Base-by-base conservation (phyloP, 2,329 filamentous ascomycete species). In the Hypoxylon sp. region DNA sequence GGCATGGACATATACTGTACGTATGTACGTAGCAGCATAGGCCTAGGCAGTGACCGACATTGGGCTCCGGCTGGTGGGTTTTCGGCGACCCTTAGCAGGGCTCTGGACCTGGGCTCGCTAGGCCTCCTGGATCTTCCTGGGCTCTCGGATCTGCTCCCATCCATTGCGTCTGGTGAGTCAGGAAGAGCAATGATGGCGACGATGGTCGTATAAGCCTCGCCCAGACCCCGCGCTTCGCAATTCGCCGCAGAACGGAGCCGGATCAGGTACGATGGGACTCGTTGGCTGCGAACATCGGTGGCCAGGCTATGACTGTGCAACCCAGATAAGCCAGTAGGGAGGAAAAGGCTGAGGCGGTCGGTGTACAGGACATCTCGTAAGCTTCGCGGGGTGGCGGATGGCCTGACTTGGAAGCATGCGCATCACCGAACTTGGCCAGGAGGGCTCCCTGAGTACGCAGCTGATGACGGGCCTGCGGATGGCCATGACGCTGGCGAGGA, bases 101-200 rank as follows among this genome's bases (percentile, higher is more conserved):
- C 29, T 33, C n/a, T 35, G 31, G n/a, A 15, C 31, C 31, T 35
- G 31, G n/a, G 31, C 31, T 15, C 18, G n/a, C 31, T 35, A 9
- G 31, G 31, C 31, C n/a, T 33, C 31, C 17, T n/a, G n/a, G 31
- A 15, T n/a, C 31, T 35, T 18, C n/a, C 31, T 9, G n/a, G 15
- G 31, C 31, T 35, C n/a, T 35, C n/a, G 31, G 9, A 8, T 10
- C 9, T 29, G 27, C 29, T 15, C 31, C 62, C 67, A 64, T 59
- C 66, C 63, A 63, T 67, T 58, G 57, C 59, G 61, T 64, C 64
- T 69, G 64, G 65, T 64, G 67, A 69, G 69, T 70, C 62, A 70
- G 67, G 47, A 52, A n/a, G n/a, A n/a, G n/a, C n/a, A n/a, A n/a
- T n/a, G n/a, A n/a, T n/a, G n/a, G n/a, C n/a, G n/a, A n/a, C n/a